Evolutionary conservation across 345 rosid genomes (phyloP), one percentile per base, ranked within the genome.

Genomic region (Eutrema yunnanense): DNA sequence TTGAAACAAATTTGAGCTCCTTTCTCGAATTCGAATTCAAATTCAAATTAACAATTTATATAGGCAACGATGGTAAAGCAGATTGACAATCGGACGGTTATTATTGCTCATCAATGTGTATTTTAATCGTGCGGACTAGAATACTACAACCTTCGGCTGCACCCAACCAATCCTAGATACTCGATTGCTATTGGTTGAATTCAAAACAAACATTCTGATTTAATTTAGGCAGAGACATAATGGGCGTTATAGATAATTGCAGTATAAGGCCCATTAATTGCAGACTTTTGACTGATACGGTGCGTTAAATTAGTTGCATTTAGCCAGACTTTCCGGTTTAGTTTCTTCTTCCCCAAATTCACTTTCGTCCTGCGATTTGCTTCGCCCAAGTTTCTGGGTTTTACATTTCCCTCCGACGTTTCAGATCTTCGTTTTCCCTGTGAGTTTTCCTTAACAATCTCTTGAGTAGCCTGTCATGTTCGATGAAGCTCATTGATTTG

Each of bases 1-100:
- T 46, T 22, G 29, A 33, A 19, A n/a, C n/a, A n/a, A n/a, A n/a
- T n/a, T n/a, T n/a, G n/a, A n/a, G n/a, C n/a, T n/a, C n/a, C n/a
- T n/a, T n/a, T n/a, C n/a, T n/a, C n/a, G n/a, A n/a, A n/a, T n/a
- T n/a, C n/a, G n/a, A n/a, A n/a, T 69, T 62, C 26, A 60, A 22
- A 67, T 2, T 14, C 0, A 2, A 14, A 0, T 44, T 54, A 69
- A 55, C n/a, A n/a, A n/a, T n/a, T n/a, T n/a, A n/a, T n/a, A n/a
- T n/a, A n/a, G n/a, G n/a, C n/a, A n/a, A n/a, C 70, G 70, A 75
- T 61, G 16, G 33, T 4, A 26, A 6, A 10, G 2, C 43, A 14
- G 32, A 47, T 29, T 30, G 5, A 54, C 12, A 16, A 75, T 75
- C 75, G 46, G 60, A 75, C 71, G 79, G 79, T 40, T 75, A 26